Percentiles rank a stretch among this genome's conserved stretches.
Evolutionary conservation across 257 asterid genomes (phyloP).

Genomic region (Paraleonurus japonicus): DNA sequence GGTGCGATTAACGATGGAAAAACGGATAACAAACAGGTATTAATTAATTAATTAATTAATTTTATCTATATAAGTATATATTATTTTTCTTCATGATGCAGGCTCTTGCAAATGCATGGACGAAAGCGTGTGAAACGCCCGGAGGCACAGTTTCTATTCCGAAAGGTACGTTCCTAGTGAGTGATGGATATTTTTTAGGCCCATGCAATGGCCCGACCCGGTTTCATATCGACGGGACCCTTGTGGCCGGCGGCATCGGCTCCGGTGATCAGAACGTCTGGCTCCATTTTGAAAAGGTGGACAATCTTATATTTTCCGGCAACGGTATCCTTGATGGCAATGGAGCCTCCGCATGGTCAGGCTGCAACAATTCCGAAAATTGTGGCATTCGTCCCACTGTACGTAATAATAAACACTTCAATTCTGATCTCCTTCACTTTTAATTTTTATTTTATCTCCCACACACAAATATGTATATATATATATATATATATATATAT

Average conservation of each 20-base stretch:
- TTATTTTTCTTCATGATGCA: too few species aligned
- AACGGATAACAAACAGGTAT: background rate
- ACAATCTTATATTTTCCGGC: constrained; percentile 32
- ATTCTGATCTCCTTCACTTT: too few species aligned
- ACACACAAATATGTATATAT: too few species aligned
- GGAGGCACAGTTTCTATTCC: constrained; percentile 45
- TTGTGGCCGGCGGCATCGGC: constrained; percentile 21
- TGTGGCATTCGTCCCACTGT: constrained; percentile 18
- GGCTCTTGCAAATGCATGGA: constrained; percentile 55
- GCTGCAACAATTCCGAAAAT: background rate
- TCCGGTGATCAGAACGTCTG: constrained; percentile 30
- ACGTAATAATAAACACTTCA: too few species aligned
- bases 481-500: too few species aligned
- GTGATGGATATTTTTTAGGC: constrained; percentile 36
- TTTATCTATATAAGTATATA: too few species aligned
- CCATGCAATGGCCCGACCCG: constrained; percentile 39
- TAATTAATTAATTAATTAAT: too few species aligned
- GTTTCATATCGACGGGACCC: constrained; percentile 27
- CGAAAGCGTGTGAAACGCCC: constrained; percentile 37
- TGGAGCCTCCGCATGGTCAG: constrained; percentile 41
- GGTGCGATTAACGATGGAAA: background rate
- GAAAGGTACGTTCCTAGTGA: constrained; percentile 35
- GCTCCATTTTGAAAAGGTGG: constrained; percentile 34
- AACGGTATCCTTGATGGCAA: constrained; percentile 43
- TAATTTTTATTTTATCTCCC: too few species aligned